Evolutionary conservation across 176 grass and related monocot genomes (phyloP).

Genomic region (Aegilops umbellulata): DNA sequence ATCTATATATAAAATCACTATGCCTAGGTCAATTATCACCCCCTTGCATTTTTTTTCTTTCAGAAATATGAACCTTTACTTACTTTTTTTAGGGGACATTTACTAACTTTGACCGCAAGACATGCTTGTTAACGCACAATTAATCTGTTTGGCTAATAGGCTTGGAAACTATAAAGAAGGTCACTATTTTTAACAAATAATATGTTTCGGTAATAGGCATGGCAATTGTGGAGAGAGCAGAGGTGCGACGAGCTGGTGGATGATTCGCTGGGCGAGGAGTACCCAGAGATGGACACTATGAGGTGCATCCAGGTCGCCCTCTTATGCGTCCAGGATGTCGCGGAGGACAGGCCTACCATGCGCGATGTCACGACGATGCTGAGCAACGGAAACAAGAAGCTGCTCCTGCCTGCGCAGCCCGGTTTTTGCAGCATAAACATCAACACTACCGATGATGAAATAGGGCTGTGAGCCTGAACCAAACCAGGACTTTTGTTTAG

Average conservation of each 20-base stretch:
- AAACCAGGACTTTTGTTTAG: not conserved
- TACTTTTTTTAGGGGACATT: too few relatives aligned
- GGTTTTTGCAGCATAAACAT: not conserved
- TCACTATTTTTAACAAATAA: not conserved
- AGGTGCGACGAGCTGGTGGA: constrained; percentile 8
- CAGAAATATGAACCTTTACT: too few relatives aligned
- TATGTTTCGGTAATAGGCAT: not conserved
- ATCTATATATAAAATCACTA: not conserved
- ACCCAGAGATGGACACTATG: not conserved
- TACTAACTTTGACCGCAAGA: not conserved
- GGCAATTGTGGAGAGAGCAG: constrained; percentile 3
- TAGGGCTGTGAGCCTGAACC: not conserved
- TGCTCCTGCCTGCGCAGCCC: not conserved
- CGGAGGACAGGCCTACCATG: constrained; percentile 14
- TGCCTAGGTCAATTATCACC: not conserved
- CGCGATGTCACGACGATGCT: not conserved
- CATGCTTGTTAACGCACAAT: not conserved
- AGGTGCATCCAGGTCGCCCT: constrained; percentile 13
- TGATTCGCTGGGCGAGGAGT: not conserved
- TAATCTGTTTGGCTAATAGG: too few relatives aligned
- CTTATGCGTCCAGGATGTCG: not conserved
- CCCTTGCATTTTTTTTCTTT: too few relatives aligned
- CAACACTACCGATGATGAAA: not conserved
- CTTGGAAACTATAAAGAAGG: too few relatives aligned
- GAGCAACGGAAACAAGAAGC: not conserved